Conservation (phyloP, 768 basidiomycete species). For the Phanerochaete sordida region DNA sequence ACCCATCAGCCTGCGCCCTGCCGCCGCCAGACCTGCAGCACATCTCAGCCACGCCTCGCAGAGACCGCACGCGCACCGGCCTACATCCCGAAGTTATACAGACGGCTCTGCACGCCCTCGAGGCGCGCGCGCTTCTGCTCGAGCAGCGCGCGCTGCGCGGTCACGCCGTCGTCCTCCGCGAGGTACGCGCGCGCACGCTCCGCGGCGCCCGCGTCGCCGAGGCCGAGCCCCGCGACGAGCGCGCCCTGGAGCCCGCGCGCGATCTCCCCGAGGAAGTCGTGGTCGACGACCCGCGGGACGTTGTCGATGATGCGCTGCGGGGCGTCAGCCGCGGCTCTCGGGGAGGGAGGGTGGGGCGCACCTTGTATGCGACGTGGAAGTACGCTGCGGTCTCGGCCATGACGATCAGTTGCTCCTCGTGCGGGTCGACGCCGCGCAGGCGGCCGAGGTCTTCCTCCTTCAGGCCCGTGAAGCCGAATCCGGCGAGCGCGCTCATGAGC, state of each 20-base stretch:
- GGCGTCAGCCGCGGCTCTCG: not conserved
- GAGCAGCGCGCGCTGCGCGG: not conserved
- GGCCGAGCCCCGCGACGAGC: slow-evolving; percentile 4
- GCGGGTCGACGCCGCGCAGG: not conserved
- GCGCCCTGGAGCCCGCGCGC: not conserved
- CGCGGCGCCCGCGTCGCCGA: slow-evolving; percentile 2
- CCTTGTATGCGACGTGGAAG: slow-evolving; percentile 13
- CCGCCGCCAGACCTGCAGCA: too few species aligned
- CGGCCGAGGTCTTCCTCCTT: not conserved
- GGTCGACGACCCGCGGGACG: slow-evolving; percentile 10
- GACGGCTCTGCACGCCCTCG: not conserved
- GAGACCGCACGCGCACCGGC: too few species aligned
- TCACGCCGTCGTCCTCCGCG: slow-evolving; percentile 6
- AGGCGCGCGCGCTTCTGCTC: not conserved
- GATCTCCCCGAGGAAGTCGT: slow-evolving; percentile 10
- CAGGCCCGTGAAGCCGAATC: not conserved
- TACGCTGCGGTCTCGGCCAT: slow-evolving; percentile 13
- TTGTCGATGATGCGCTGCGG: slow-evolving; percentile 12
- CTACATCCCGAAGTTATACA: slow-evolving; percentile 2
- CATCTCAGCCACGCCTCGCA: too few species aligned
- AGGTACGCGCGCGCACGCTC: slow-evolving; percentile 7
- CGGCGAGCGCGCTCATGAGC: not conserved
- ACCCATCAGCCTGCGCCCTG: too few species aligned
- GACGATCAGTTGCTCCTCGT: slow-evolving; percentile 8
- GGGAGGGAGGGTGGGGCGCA: not conserved